Evolutionary conservation across 768 basidiomycete species (phyloP), one percentile per base, ranked within the genome.

Genomic region (Hortiboletus campestris): DNA sequence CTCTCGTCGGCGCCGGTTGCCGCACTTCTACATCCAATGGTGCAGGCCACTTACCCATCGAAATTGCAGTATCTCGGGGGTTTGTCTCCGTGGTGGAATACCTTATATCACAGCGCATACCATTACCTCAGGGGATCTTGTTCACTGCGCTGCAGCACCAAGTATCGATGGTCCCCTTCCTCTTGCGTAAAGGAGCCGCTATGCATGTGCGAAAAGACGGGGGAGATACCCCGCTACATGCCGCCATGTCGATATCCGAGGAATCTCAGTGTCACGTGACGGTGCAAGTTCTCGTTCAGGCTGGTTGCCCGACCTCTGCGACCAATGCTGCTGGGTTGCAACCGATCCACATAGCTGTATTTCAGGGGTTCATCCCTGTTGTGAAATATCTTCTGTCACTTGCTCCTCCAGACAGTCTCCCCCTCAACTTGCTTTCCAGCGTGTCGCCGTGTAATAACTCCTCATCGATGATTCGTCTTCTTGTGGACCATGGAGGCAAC

Each of bases 391-490:
- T 56, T 9, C 2, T 55, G 0, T 45, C 36, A 17, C 43, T 12
- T 2, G 6, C 20, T 9, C 3, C 6, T 4, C 20, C 12, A 4
- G 25, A 25, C 25, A 25, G 25, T 25, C 22, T 31, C 14, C 25
- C 25, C 5, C 19, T 25, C 2, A 9, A 29, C n/a, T n/a, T 34
- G 0, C 8, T 36, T 7, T 13, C 9, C 12, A 44, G 2, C 12
- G 46, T 14, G 8, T 1, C 17, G 2, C 16, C 2, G 8, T 1
- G 1, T 4, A 2, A 0, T 4, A 2, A 2, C 7, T 0, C 20
- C 2, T 35, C 6, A 4, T n/a, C 20, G 6, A 44, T 35, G 20
- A 1, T 19, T 14, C 50, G 22, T 13, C n/a, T 51, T 2, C 32
- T 51, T 28, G 6, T 45, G 8, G 41, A 13, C 5, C n/a, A 46